phyloP scores from a whole-genome alignment of 2,329 filamentous ascomycete genomes.

The Colletotrichum orchidophilum region DNA sequence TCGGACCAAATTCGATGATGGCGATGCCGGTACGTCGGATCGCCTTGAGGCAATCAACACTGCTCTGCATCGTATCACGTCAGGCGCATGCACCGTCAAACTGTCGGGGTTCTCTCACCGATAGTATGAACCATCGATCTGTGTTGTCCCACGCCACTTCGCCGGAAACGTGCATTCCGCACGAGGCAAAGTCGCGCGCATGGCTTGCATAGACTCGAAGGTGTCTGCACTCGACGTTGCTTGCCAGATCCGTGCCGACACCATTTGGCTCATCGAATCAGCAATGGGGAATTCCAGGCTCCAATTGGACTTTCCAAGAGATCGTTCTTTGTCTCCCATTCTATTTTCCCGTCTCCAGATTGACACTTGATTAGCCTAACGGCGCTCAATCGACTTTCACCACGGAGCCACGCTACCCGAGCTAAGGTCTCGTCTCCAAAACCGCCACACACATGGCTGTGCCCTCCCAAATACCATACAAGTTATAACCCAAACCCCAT shows the following conservation, averaged over 20 bases:
- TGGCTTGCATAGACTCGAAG: not conserved
- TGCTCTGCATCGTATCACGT: constrained; percentile 4
- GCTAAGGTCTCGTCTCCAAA: not conserved
- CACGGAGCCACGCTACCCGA: not conserved
- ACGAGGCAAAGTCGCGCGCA: not conserved
- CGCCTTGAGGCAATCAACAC: not conserved
- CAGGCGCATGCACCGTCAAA: not conserved
- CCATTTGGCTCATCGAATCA: not conserved
- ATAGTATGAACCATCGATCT: not conserved
- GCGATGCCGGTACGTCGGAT: not conserved
- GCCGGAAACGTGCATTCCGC: not conserved
- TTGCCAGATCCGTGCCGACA: not conserved
- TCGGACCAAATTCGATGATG: not conserved
- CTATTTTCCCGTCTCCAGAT: not conserved
- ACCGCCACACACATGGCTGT: constrained; percentile 7
- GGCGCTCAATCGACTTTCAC: not conserved
- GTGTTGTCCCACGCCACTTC: not conserved
- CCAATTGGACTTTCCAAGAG: not conserved
- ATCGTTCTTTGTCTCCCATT: not conserved
- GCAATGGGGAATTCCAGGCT: not conserved
- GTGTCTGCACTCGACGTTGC: not conserved
- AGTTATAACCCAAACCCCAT: not conserved
- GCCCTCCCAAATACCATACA: not conserved
- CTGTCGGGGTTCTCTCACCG: not conserved
- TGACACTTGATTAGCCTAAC: not conserved